A percentile compares a stretch with the other conserved stretches of the same genome.
These are phyloP conservation scores for Stagonosporopsis rhizophila DNA, from an alignment of 2,329 filamentous ascomycete species.

Conservation along the genomic window DNA sequence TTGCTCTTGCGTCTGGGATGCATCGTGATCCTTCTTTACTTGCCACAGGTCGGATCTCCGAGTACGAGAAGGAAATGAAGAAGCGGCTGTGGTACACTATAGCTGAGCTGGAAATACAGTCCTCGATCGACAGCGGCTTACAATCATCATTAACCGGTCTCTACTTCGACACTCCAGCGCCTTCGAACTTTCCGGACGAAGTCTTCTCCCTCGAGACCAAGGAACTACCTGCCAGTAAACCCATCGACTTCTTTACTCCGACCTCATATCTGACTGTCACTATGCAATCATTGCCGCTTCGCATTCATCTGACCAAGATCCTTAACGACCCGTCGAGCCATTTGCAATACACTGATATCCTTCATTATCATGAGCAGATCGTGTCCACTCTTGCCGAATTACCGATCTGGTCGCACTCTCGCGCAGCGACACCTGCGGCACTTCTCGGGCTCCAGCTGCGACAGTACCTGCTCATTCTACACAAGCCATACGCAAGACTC, in stretches of 20 bases:
- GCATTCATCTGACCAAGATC: slow-evolving; percentile 41
- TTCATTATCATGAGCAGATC: slow-evolving; percentile 44
- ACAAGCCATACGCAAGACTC: slow-evolving; percentile 42
- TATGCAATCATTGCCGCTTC: slow-evolving; percentile 38
- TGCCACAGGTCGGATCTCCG: slow-evolving; percentile 40
- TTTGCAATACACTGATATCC: slow-evolving; percentile 41
- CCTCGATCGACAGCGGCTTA: slow-evolving; percentile 63
- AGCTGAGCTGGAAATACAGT: slow-evolving; percentile 63
- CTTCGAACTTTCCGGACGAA: slow-evolving; percentile 60
- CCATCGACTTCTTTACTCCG: slow-evolving; percentile 40
- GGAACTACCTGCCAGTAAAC: slow-evolving; percentile 33
- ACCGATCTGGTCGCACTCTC: slow-evolving; percentile 34
- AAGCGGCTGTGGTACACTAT: slow-evolving; percentile 65
- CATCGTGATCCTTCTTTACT: slow-evolving; percentile 57
- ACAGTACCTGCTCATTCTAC: slow-evolving; percentile 46
- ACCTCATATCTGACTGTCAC: slow-evolving; percentile 38
- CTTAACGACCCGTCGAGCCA: slow-evolving; percentile 42
- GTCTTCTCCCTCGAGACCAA: slow-evolving; percentile 48
- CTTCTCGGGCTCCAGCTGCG: slow-evolving; percentile 43
- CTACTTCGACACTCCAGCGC: slow-evolving; percentile 59
- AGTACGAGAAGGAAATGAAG: slow-evolving; percentile 61
- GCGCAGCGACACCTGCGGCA: slow-evolving; percentile 26
- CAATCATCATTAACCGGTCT: slow-evolving; percentile 51
- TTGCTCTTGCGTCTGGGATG: slow-evolving; percentile 62
- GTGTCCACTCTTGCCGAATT: slow-evolving; percentile 29